phyloP scores from a whole-genome alignment of 352 stramenopile genomes.

The Saprolegnia parasitica region DNA sequence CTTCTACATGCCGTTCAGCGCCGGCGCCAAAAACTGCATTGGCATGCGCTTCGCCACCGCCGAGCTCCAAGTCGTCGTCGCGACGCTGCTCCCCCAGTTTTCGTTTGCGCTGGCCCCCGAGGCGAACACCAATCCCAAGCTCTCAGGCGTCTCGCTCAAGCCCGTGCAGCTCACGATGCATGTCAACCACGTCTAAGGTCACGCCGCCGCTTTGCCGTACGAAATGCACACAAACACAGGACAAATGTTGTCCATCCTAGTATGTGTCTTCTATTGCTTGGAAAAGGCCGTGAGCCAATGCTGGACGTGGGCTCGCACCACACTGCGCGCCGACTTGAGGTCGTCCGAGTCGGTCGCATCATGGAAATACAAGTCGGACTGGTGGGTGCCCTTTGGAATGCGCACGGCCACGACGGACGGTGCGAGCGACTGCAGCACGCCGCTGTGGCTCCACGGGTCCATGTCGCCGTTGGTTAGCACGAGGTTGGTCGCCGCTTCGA shows the following conservation, averaged over 20 bases:
- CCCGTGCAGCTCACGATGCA: conserved; percentile 22
- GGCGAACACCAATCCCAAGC: conserved; percentile 23
- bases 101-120: conserved; percentile 10
- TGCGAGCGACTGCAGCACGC: conserved; percentile 38
- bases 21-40: conserved; percentile 26
- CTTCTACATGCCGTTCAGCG: conserved; percentile 28
- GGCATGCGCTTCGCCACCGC: conserved; percentile 25
- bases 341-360: conserved; percentile 43
- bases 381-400: conserved; percentile 44
- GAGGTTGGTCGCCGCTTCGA: conserved; percentile 49
- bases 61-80: conserved; percentile 14
- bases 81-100: conserved; percentile 15
- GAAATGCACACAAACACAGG: not conserved
- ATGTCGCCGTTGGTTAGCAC: conserved; percentile 63
- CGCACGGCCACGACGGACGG: conserved; percentile 41
- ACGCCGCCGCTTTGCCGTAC: too few relatives aligned
- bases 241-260: too few relatives aligned
- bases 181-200: not conserved
- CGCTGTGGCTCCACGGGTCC: conserved; percentile 52
- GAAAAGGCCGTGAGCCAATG: conserved; percentile 36
- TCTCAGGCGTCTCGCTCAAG: conserved; percentile 22
- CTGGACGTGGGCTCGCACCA: conserved; percentile 40
- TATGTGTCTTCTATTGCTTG: too few relatives aligned
- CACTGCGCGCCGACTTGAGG: conserved; percentile 36
- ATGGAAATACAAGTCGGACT: conserved; percentile 55